Base-by-base conservation (phyloP, 2,329 filamentous ascomycete species). In the Neonectria magnoliae region DNA sequence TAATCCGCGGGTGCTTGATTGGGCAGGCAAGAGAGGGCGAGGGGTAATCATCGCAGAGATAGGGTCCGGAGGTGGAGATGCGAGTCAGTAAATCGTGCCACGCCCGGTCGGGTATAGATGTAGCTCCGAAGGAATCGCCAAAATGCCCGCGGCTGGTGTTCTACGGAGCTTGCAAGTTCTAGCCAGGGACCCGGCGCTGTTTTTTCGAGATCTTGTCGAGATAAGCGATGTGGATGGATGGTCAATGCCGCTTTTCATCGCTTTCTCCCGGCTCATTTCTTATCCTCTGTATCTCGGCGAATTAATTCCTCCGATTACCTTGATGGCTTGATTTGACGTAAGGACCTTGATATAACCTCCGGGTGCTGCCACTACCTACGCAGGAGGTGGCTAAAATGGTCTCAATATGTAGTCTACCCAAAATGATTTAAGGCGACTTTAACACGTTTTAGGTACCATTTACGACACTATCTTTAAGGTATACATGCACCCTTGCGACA, bases 231-330 rank as follows among this genome's bases (percentile, higher is more conserved):
- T 38, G 29, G 20, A 14, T 20, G n/a, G 31, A 33, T 5, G 11
- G 20, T 36, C n/a, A 41, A 22, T 45, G 13, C 22, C 57, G 50
- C 48, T 54, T 60, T 47, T 41, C 48, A 9, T 60, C 57, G 57
- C 57, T 54, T 54, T 54, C 42, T 25, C n/a, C 57, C 57, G 57
- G 57, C 57, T 60, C 44, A 36, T 38, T 20, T 14, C 50, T 60
- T 60, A 60, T 60, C 57, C 55, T 33, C 48, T 31, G 31, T n/a
- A 31, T 48, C 14, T 57, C 42, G 22, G 11, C 38, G 38, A 11
- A 18, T 42, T 20, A n/a, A 11, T n/a, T 18, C 8, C 38, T 42
- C 38, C 38, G 38, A 42, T 18, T n/a, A 42, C n/a, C 16, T 42
- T 16, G 25, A 25, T 6, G 36, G 6, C 5, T 38, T 8, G 36